phyloP scores from a whole-genome alignment of 345 rosid species.

The Citrus australasica region DNA sequence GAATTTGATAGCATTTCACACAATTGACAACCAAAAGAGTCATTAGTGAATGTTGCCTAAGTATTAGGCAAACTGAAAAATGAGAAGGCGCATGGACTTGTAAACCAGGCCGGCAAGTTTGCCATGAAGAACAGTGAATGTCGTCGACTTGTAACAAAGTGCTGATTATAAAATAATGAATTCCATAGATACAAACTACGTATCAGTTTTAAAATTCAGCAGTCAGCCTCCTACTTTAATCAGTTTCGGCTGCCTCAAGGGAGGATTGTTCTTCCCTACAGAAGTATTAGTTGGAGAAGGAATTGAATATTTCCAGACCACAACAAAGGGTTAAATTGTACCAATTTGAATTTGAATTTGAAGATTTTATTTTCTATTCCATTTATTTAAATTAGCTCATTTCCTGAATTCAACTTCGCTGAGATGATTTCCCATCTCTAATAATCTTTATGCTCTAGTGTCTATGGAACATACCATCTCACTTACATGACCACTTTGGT shows the following conservation, averaged over 20 bases:
- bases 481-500: slow-evolving; percentile 52
- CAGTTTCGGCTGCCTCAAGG: not conserved
- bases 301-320: slow-evolving; percentile 5
- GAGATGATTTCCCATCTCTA: slow-evolving; percentile 6
- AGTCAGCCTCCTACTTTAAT: not conserved
- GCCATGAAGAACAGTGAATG: not conserved
- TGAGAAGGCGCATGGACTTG: not conserved
- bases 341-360: slow-evolving; percentile 2
- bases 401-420: slow-evolving; percentile 17
- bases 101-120: not conserved
- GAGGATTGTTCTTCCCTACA: not conserved
- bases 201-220: not conserved
- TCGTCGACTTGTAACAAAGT: not conserved
- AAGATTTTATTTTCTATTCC: slow-evolving; percentile 6
- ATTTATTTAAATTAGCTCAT: slow-evolving; percentile 8
- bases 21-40: not conserved
- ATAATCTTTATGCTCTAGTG: slow-evolving; percentile 22
- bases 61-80: not conserved
- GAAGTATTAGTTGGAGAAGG: not conserved
- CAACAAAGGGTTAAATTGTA: slow-evolving; percentile 5
- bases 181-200: not conserved
- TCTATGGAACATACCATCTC: slow-evolving; percentile 67
- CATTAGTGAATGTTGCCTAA: not conserved
- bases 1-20: not conserved
- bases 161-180: not conserved